Percentiles rank a stretch among this genome's conserved stretches.
These are phyloP conservation scores for Gentiana dahurica DNA, from an alignment of 257 asterid species.

Conservation along the genomic window DNA sequence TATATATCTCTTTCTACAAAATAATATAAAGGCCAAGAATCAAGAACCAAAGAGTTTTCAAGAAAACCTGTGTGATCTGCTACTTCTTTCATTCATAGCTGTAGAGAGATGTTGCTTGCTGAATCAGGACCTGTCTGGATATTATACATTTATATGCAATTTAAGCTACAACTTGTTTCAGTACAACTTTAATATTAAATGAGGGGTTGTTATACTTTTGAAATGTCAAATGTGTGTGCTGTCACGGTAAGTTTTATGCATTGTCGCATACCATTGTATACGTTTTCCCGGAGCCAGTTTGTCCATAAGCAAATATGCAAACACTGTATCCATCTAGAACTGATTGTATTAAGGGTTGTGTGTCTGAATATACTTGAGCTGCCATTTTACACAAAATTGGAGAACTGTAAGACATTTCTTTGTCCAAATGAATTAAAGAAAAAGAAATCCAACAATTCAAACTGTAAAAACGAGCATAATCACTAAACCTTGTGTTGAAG, in stretches of 20 bases:
- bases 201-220: too few relatives aligned
- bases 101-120: constrained; percentile 67
- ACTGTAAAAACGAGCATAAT: background rate
- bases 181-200: background rate
- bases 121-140: constrained; percentile 82
- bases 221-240: too few relatives aligned
- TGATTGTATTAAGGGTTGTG: constrained; percentile 80
- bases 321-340: constrained; percentile 94
- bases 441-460: background rate
- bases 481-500: constrained; percentile 76
- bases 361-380: constrained; percentile 77
- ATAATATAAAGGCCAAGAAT: background rate
- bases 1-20: background rate
- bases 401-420: constrained; percentile 2
- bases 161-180: constrained; percentile 2
- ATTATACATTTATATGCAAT: constrained; percentile 12
- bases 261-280: constrained; percentile 67
- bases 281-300: constrained; percentile 97
- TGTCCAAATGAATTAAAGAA: background rate
- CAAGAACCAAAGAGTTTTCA: background rate
- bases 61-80: constrained; percentile 88
- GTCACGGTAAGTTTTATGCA: too few relatives aligned
- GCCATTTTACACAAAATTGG: constrained; percentile 18
- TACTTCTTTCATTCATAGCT: constrained; percentile 84
- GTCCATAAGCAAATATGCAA: constrained; percentile 94